Percentiles rank a stretch among this genome's conserved stretches.
These are phyloP conservation scores for Xylaria sp. DNA, from an alignment of 2,329 filamentous ascomycete genomes.

Conservation along the genomic window DNA sequence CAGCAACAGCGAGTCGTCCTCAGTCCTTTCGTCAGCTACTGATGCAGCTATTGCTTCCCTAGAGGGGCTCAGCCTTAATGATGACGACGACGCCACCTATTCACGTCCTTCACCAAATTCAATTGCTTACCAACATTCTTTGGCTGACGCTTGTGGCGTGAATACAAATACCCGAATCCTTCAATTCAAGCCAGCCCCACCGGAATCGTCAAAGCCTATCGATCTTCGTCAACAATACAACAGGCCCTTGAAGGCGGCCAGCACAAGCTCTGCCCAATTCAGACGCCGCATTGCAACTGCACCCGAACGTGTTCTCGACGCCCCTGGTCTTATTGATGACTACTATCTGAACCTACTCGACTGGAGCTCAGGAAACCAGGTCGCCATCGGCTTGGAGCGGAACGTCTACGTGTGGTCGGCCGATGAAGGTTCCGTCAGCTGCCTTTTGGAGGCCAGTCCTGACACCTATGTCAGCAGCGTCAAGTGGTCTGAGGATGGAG, in stretches of 20 bases:
- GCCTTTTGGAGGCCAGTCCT: constrained; percentile 81
- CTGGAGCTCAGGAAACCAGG: constrained; percentile 97
- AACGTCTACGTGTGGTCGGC: constrained; percentile 99
- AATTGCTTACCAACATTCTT: constrained; percentile 87
- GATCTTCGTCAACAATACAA: constrained; percentile 98
- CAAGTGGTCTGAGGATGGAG: constrained; percentile 97
- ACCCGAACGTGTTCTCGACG: constrained; percentile 94
- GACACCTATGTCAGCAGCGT: constrained; percentile 98
- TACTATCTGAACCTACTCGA: constrained; percentile 99
- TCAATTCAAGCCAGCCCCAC: constrained; percentile 97
- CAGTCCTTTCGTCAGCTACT: constrained; percentile 76
- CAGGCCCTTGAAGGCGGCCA: constrained; percentile 83
- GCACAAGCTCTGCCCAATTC: constrained; percentile 79
- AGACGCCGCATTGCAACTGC: constrained; percentile 91
- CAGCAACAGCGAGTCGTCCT: constrained; percentile 71
- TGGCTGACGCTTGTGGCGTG: constrained; percentile 90
- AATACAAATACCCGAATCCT: constrained; percentile 94
- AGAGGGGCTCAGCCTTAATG: constrained; percentile 75
- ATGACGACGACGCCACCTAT: constrained; percentile 74
- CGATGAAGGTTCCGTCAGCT: constrained; percentile 87
- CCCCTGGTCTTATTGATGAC: constrained; percentile 93
- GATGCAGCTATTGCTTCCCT: constrained; percentile 82
- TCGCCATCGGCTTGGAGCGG: constrained; percentile 95
- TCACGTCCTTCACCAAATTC: constrained; percentile 84
- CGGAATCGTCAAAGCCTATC: constrained; percentile 97